These are phyloP conservation scores for Macrophomina pseudophaseolina DNA, from an alignment of 2,329 filamentous ascomycete genomes.

Conservation along the genomic window DNA sequence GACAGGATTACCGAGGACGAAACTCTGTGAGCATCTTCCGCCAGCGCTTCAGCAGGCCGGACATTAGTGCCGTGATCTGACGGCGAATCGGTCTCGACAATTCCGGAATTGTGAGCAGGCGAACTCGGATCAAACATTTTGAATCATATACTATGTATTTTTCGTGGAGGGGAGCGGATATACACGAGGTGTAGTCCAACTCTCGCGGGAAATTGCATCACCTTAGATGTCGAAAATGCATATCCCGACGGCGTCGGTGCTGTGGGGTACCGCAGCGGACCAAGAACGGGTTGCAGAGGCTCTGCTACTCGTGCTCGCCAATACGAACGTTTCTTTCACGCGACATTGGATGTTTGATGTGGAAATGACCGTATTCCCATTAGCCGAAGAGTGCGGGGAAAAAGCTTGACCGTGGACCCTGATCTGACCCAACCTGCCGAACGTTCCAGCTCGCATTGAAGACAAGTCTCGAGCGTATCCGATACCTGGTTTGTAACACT, in stretches of 20 bases:
- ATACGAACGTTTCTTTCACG: too few species aligned
- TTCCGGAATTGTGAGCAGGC: background rate
- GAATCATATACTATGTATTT: background rate
- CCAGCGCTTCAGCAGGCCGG: background rate
- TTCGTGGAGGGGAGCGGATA: background rate
- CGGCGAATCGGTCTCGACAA: background rate
- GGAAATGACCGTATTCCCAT: background rate
- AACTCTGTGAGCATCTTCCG: background rate
- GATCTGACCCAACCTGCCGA: background rate
- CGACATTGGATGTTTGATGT: too few species aligned
- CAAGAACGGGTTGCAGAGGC: background rate
- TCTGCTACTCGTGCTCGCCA: background rate
- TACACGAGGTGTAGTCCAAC: too few species aligned
- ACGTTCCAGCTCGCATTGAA: too few species aligned
- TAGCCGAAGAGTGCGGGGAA: background rate
- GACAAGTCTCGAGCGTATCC: too few species aligned
- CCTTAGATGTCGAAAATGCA: background rate
- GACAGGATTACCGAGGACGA: background rate
- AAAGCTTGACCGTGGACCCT: conserved; percentile 5
- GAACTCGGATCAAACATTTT: background rate
- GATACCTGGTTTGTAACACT: too few species aligned
- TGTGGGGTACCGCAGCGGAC: background rate
- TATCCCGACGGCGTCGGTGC: background rate
- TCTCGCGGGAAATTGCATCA: background rate
- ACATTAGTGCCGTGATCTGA: background rate